Base-by-base conservation (phyloP, 257 asterid genomes). In the Solanum clarkiae region DNA sequence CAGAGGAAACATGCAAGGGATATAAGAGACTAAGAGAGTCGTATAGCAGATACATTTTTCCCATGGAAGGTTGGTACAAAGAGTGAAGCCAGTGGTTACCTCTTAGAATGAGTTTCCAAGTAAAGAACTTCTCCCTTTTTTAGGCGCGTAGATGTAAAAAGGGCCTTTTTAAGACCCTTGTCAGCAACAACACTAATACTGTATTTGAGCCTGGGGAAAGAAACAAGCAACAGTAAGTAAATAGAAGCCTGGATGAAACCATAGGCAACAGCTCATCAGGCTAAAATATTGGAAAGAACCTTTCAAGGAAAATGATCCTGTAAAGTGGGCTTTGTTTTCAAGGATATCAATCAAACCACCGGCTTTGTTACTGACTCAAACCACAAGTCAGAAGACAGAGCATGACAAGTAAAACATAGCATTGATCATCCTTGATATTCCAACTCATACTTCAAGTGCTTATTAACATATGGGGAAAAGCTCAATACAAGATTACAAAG, bases 171-270 rank as follows among this genome's bases (percentile, higher is more conserved):
- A 22, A 93, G 89, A 75, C 99, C 99, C 86, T 94, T 97, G 91
- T 97, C 99, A 49, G 99, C 98, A 88, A 97, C 97, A 81, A 93
- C 97, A 87, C 96, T 95, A 47, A 95, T 91, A 88, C 98, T 92
- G 91, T 97, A 97, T 87, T 97, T 97, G 84, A 94, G 96, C 99
- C 99, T 97, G 84, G 86, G 84, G 53, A 85, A 88, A 84, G 85
- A 77, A 74, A 29, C 69, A 83, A 84, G 82, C 81, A 83, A 63
- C 65, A 44, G 44, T n/a, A 63, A 13, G 16, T 42, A 13, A 72
- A 63, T 53, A 29, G 49, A 53, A 72, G 57, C 40, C 40, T n/a
- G 57, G 56, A 10, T 72, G 32, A 63, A 79, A 79, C 12, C 18
- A 79, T 53, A 17, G 49, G 66, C 66, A 29, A 79, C 65, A 54